Percentiles rank a stretch among this genome's conserved stretches.
These are phyloP conservation scores for Groenewaldozyma salmanticensis DNA, from an alignment of 805 yeast species.

Conservation along the genomic window DNA sequence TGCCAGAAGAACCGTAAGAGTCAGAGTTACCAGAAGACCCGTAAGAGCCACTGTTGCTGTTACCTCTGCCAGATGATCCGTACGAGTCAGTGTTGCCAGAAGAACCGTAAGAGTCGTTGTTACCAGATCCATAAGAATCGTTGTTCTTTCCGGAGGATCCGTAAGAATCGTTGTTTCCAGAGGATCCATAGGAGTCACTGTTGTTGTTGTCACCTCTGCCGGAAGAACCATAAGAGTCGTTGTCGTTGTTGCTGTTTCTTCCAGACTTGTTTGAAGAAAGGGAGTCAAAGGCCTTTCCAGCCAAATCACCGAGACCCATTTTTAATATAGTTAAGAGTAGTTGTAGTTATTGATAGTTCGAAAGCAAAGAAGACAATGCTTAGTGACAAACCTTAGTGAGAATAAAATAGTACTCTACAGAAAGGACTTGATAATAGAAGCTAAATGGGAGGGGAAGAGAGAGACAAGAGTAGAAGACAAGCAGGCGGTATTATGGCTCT, in stretches of 20 bases:
- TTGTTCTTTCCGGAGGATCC: constrained; percentile 1
- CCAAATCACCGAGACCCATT: constrained; percentile 11
- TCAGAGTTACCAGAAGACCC: constrained; percentile 21
- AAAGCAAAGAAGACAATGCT: constrained; percentile 6
- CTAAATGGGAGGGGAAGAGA: neutral
- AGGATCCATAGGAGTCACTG: constrained; percentile 15
- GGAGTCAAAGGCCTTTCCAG: constrained; percentile 4
- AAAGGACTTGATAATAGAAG: neutral
- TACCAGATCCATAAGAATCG: constrained; percentile 18
- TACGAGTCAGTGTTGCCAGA: constrained; percentile 24
- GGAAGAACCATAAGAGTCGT: constrained; percentile 9
- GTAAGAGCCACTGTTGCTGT: too few relatives aligned
- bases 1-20: constrained; percentile 23
- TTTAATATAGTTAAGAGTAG: constrained; percentile 10
- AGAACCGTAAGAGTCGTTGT: constrained; percentile 17
- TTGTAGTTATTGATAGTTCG: constrained; percentile 17
- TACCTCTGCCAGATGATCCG: constrained; percentile 26
- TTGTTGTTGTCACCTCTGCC: neutral
- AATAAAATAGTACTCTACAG: neutral
- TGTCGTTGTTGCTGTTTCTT: constrained; percentile 6
- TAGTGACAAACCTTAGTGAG: constrained; percentile 9
- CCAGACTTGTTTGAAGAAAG: constrained; percentile 10
- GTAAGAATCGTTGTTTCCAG: constrained; percentile 9
- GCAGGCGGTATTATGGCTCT: neutral
- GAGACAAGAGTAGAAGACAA: neutral